These are phyloP conservation scores for Apiospora phragmitis DNA, from an alignment of 2,329 filamentous ascomycete genomes.

Conservation along the genomic window DNA sequence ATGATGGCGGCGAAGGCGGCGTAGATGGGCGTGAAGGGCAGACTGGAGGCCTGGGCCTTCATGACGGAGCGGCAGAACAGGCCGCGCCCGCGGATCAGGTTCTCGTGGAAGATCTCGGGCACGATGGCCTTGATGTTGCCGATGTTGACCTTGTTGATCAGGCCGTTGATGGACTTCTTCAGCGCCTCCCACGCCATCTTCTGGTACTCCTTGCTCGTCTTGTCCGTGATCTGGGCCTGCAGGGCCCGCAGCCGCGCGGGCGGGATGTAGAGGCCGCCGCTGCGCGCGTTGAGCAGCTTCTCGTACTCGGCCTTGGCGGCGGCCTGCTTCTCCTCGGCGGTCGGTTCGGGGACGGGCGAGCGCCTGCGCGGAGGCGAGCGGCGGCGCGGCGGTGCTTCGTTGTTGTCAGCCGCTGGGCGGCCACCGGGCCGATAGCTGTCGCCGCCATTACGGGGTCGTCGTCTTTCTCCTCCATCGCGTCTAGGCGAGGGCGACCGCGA, in stretches of 20 bases:
- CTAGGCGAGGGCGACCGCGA: slow-evolving; percentile 27
- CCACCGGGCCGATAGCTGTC: slow-evolving; percentile 51
- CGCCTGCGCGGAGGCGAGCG: slow-evolving; percentile 20
- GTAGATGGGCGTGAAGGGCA: slow-evolving; percentile 95
- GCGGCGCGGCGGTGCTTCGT: slow-evolving; percentile 11
- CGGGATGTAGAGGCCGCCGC: slow-evolving; percentile 94
- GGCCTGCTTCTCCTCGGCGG: slow-evolving; percentile 83
- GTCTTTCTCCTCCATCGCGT: slow-evolving; percentile 9
- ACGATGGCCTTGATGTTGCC: slow-evolving; percentile 98
- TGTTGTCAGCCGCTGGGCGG: not conserved
- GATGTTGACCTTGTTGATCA: slow-evolving; percentile 99
- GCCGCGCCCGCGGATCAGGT: slow-evolving; percentile 85
- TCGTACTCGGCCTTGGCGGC: slow-evolving; percentile 91
- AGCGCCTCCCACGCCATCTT: slow-evolving; percentile 98
- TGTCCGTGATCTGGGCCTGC: slow-evolving; percentile 96
- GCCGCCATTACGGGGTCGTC: slow-evolving; percentile 42
- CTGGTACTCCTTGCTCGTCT: slow-evolving; percentile 94
- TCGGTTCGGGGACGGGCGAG: slow-evolving; percentile 40
- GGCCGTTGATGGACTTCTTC: slow-evolving; percentile 97
- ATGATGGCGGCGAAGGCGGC: slow-evolving; percentile 95
- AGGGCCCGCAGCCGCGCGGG: slow-evolving; percentile 87
- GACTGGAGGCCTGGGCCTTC: slow-evolving; percentile 95
- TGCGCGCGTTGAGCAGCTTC: slow-evolving; percentile 88
- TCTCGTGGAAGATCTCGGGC: slow-evolving; percentile 93
- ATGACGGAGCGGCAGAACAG: slow-evolving; percentile 95